Evolutionary conservation across 2,329 filamentous ascomycete species (phyloP), one percentile per base, ranked within the genome.

Genomic region (Phialemonium atrogriseum): DNA sequence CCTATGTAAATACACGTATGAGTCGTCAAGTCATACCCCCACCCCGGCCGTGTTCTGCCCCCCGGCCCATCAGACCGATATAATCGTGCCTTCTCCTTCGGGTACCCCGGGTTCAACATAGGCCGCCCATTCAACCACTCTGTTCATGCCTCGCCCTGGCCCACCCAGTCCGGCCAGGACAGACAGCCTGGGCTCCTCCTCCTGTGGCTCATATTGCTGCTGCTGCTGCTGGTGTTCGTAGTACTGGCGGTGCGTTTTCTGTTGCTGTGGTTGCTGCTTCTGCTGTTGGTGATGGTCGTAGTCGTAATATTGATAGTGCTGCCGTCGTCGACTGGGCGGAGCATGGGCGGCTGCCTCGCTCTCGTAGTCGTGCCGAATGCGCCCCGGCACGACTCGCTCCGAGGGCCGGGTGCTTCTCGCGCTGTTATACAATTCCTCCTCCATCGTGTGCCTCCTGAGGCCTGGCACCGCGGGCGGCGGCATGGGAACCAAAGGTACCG

Each of bases 61-160:
- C n/a, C n/a, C n/a, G n/a, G n/a, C n/a, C n/a, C n/a, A n/a, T n/a
- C n/a, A n/a, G n/a, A n/a, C n/a, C n/a, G n/a, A n/a, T n/a, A 22
- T 11, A 22, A 22, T 11, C 20, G 8, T 28, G 13, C 17, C 21
- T 18, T 26, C 38, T 11, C 21, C 50, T 24, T 59, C 56, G 24
- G 60, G 59, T 23, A 50, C 39, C 4, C 64, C 66, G 6, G 58
- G 59, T 38, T 59, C 56, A 11, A 72, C 62, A 48, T 65, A 67
- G 24, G 51, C 58, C 36, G 55, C 56, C 68, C 68, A 72, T 35
- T 68, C 62, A 25, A 50, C 52, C 12, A 72, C 66, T 6, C 68
- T 56, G 39, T 62, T 56, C 57, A 62, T 57, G 8, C 67, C 67
- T 20, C 59, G 54, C 1, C 59, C 62, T 17, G 53, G 51, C 5